These are phyloP conservation scores for Colletotrichum somersetense DNA, from an alignment of 2,329 filamentous ascomycete species.

Conservation along the genomic window DNA sequence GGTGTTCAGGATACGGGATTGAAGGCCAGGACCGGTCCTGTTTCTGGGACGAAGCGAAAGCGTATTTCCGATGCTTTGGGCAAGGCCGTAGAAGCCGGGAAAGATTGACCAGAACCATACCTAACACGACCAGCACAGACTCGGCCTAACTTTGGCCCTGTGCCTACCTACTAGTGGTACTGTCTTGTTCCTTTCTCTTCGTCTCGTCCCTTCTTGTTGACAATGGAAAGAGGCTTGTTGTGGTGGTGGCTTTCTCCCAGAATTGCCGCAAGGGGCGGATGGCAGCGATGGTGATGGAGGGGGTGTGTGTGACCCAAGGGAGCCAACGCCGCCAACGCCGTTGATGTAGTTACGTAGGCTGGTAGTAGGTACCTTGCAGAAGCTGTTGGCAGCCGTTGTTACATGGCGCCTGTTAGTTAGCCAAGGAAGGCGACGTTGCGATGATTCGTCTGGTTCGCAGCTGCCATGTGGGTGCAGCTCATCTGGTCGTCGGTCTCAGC, in stretches of 20 bases:
- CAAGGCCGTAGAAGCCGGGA: background rate
- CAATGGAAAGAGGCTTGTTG: constrained; percentile 13
- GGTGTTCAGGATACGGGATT: constrained; percentile 12
- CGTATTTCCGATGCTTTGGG: constrained; percentile 26
- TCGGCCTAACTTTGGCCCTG: constrained; percentile 19
- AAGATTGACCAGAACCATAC: constrained; percentile 13
- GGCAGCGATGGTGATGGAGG: constrained; percentile 31
- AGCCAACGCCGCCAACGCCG: constrained; percentile 7
- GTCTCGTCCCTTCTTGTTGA: constrained; percentile 31
- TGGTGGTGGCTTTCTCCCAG: constrained; percentile 30
- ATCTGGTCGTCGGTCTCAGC: constrained; percentile 27
- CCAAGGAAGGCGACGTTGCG: constrained; percentile 16
- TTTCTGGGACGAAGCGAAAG: constrained; percentile 32
- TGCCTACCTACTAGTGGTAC: background rate
- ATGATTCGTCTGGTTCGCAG: constrained; percentile 37
- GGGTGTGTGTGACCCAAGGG: constrained; percentile 23
- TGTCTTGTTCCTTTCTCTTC: constrained; percentile 5
- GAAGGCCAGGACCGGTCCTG: constrained; percentile 1
- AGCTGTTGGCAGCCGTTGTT: constrained; percentile 15
- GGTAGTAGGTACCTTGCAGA: constrained; percentile 19
- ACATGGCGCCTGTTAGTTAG: constrained; percentile 13
- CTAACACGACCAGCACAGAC: constrained; percentile 17
- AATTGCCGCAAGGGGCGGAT: constrained; percentile 37
- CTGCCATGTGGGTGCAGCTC: constrained; percentile 32
- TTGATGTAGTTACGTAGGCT: constrained; percentile 7